A percentile compares a stretch with the other conserved stretches of the same genome.
These are phyloP conservation scores for Boletellus dicymbophilus DNA, from an alignment of 1,284 basidiomycete species.

Conservation along the genomic window DNA sequence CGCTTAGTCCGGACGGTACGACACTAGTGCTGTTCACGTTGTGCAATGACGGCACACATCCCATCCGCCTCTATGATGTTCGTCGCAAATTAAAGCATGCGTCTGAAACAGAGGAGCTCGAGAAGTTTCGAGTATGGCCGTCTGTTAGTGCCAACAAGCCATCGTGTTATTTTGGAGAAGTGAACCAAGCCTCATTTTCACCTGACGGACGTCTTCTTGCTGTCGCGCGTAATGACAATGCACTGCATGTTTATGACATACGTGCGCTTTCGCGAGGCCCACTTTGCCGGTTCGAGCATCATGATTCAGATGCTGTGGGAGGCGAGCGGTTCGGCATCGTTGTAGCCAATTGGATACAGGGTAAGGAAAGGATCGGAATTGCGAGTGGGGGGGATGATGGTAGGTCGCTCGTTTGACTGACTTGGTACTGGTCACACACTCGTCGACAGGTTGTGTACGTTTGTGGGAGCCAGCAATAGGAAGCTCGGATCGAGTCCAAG, in stretches of 20 bases:
- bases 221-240: conserved; percentile 59
- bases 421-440: conserved; percentile 5
- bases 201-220: conserved; percentile 64
- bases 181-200: conserved; percentile 54
- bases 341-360: conserved; percentile 57
- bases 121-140: conserved; percentile 22
- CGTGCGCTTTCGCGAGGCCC: conserved; percentile 49
- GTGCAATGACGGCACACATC: conserved; percentile 33
- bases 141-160: conserved; percentile 23
- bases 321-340: conserved; percentile 51
- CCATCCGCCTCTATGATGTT: conserved; percentile 58
- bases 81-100: conserved; percentile 31
- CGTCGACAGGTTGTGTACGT: conserved; percentile 53
- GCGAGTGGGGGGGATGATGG: conserved; percentile 68
- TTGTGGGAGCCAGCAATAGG: conserved; percentile 60
- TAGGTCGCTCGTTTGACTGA: conserved; percentile 29
- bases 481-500: conserved; percentile 41
- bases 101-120: conserved; percentile 28
- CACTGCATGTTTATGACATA: conserved; percentile 60
- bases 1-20: conserved; percentile 44
- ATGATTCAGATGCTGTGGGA: conserved; percentile 35
- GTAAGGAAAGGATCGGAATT: conserved; percentile 44
- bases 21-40: conserved; percentile 51
- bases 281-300: conserved; percentile 51
- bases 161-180: conserved; percentile 40